phyloP scores from a whole-genome alignment of 345 rosid genomes.

The Pistacia atlantica region DNA sequence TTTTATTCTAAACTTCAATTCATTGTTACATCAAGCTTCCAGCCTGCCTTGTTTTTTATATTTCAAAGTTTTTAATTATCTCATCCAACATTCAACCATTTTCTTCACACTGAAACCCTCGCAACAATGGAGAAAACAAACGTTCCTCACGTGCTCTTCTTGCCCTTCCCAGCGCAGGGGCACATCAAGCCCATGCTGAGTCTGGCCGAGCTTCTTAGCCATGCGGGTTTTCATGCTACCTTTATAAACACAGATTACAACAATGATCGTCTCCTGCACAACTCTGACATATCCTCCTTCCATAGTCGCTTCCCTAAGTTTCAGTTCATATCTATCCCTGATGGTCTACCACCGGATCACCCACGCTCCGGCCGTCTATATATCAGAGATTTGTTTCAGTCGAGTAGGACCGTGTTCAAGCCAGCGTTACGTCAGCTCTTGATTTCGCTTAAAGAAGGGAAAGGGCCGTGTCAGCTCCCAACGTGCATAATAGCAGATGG shows the following conservation, averaged over 20 bases:
- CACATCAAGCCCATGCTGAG: constrained; percentile 67
- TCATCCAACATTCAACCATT: no score
- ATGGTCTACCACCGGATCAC: constrained; percentile 32
- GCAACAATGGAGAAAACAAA: background rate
- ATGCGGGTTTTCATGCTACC: constrained; percentile 53
- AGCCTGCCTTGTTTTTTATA: no score
- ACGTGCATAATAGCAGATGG: constrained; percentile 47
- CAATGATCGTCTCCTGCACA: constrained; percentile 29
- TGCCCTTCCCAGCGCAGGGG: constrained; percentile 60
- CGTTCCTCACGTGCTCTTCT: constrained; percentile 43
- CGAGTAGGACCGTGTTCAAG: constrained; percentile 1
- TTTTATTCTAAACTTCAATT: no score
- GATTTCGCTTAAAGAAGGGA: background rate
- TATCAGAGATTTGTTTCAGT: constrained; percentile 18
- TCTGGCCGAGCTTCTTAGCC: constrained; percentile 53
- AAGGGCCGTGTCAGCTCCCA: background rate
- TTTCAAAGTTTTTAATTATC: no score
- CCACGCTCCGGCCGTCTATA: constrained; percentile 13
- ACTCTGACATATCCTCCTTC: constrained; percentile 32
- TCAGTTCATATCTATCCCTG: constrained; percentile 34
- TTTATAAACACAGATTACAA: constrained; percentile 46
- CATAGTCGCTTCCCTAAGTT: constrained; percentile 28
- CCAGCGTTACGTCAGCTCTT: constrained; percentile 25
- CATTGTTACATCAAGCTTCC: no score
- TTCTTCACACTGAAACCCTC: background rate